Evolutionary conservation across 441 rosid species (phyloP).

Genomic region (Eruca vesicaria): DNA sequence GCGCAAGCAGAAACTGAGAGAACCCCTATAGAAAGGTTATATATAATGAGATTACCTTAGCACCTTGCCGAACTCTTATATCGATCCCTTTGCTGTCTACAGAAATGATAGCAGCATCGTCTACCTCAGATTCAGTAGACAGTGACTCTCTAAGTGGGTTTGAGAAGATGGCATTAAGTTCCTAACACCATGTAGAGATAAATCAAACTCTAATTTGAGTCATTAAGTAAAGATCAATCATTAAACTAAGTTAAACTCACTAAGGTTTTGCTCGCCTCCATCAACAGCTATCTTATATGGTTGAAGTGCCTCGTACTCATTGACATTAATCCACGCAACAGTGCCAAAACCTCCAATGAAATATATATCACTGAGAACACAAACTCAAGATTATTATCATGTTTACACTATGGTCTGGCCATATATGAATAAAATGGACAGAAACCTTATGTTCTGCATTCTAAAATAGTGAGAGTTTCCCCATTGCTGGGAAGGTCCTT

Average conservation of each 20-base stretch:
- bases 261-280: constrained; percentile 84
- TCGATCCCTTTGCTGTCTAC: constrained; percentile 89
- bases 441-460: constrained; percentile 86
- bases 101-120: constrained; percentile 89
- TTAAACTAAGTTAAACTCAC: constrained; percentile 31
- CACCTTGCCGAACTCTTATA: constrained; percentile 84
- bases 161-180: constrained; percentile 72
- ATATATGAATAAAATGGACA: constrained; percentile 3
- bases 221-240: background rate
- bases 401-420: constrained; percentile 3
- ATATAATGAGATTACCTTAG: constrained; percentile 54
- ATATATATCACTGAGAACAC: constrained; percentile 68
- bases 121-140: constrained; percentile 62
- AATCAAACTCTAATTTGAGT: background rate
- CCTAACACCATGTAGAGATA: constrained; percentile 43
- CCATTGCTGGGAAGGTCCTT: constrained; percentile 88
- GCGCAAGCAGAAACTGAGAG: background rate
- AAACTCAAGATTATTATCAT: constrained; percentile 1
- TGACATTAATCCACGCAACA: constrained; percentile 91
- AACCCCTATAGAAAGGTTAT: background rate
- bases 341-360: constrained; percentile 98
- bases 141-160: constrained; percentile 68
- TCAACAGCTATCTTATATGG: constrained; percentile 93
- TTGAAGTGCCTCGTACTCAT: constrained; percentile 68
- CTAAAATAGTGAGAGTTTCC: constrained; percentile 90